phyloP scores from a whole-genome alignment of 805 yeast species.

The Monosporozyma aquatica region DNA sequence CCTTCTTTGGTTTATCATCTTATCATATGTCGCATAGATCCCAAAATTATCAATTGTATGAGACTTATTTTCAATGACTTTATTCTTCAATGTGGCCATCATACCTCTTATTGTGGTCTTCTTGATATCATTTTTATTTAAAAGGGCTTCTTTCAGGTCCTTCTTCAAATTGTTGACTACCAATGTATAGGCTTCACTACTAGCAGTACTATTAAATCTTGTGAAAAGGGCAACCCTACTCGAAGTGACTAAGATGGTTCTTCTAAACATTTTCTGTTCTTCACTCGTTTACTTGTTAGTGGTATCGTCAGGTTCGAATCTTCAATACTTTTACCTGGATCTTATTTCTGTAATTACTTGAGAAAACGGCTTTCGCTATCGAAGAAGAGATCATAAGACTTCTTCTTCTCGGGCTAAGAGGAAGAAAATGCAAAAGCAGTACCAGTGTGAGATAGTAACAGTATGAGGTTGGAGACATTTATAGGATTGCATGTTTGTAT shows the following conservation, averaged over 20 bases:
- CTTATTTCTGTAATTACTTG: no score
- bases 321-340: no score
- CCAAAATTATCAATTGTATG: conserved; percentile 25
- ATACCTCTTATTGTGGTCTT: conserved; percentile 39
- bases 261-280: neutral
- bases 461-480: no score
- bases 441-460: no score
- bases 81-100: conserved; percentile 37
- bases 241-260: neutral
- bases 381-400: no score
- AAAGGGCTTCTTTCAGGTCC: conserved; percentile 41
- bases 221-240: conserved; percentile 3
- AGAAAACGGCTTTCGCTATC: no score
- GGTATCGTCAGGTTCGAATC: no score
- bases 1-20: conserved; percentile 40
- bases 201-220: conserved; percentile 23
- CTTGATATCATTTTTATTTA: conserved; percentile 34
- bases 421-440: no score
- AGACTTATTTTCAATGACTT: conserved; percentile 33
- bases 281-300: no score
- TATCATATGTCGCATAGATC: conserved; percentile 33
- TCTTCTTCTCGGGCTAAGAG: no score
- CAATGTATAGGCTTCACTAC: conserved; percentile 31
- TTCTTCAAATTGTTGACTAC: conserved; percentile 32
- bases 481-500: no score